A percentile compares a stretch with the other conserved stretches of the same genome.
phyloP scores from a whole-genome alignment of 1,139 yeast genomes.

The Geotrichum reessii region DNA sequence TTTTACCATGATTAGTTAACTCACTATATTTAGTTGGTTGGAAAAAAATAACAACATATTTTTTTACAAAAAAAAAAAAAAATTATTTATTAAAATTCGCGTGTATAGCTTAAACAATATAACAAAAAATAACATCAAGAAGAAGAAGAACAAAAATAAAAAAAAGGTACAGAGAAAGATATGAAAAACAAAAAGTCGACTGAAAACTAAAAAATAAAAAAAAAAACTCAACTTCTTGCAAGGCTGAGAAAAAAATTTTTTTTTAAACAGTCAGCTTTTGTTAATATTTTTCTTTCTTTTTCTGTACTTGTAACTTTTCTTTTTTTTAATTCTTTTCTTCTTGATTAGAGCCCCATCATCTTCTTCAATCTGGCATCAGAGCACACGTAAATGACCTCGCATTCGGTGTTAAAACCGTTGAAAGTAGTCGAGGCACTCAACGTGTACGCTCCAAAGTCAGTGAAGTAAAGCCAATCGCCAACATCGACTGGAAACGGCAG shows the following conservation, averaged over 20 bases:
- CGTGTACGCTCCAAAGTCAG: conserved; percentile 89
- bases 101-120: background rate
- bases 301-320: too few relatives aligned
- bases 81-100: background rate
- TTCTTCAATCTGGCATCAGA: conserved; percentile 36
- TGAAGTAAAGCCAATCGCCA: conserved; percentile 92
- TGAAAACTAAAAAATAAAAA: conserved; percentile 1
- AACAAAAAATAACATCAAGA: background rate
- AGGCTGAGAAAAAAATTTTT: background rate
- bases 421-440: conserved; percentile 82
- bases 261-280: conserved; percentile 1
- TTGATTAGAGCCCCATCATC: conserved; percentile 12
- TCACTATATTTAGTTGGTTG: too few relatives aligned
- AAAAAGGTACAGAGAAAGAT: background rate
- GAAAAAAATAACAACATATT: background rate
- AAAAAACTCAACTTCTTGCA: background rate
- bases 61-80: background rate
- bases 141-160: background rate
- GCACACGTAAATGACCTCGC: conserved; percentile 57
- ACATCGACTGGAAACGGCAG: conserved; percentile 59
- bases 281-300: too few relatives aligned
- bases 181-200: background rate
- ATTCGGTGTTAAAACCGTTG: conserved; percentile 68
- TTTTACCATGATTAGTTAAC: too few relatives aligned
- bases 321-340: too few relatives aligned